These are phyloP conservation scores for Puccinia horiana DNA, from an alignment of 1,284 basidiomycete species.

Conservation along the genomic window DNA sequence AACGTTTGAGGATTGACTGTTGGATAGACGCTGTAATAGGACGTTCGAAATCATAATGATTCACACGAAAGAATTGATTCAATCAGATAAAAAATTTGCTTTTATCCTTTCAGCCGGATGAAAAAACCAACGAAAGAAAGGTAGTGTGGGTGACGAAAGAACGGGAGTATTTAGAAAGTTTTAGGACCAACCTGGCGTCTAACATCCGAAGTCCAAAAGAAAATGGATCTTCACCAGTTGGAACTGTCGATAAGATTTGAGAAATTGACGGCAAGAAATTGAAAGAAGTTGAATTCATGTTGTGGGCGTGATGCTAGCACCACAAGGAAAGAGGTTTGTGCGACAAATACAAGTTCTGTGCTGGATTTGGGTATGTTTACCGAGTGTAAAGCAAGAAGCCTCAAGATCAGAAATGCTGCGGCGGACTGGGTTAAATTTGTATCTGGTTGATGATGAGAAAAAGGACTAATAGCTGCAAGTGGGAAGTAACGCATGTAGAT, in stretches of 20 bases:
- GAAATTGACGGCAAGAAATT: slow-evolving; percentile 34
- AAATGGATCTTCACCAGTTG: slow-evolving; percentile 32
- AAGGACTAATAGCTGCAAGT: slow-evolving; percentile 3
- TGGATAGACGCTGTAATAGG: slow-evolving; percentile 36
- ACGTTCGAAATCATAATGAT: not conserved
- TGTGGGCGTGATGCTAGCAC: slow-evolving; percentile 12
- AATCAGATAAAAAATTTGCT: not conserved
- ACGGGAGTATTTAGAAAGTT: not conserved
- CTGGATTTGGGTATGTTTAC: not conserved
- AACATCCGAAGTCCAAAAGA: slow-evolving; percentile 35
- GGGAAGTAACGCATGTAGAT: not conserved
- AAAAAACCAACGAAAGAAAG: not conserved
- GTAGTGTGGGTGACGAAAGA: not conserved
- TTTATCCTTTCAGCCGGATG: not conserved
- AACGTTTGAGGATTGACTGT: slow-evolving; percentile 30
- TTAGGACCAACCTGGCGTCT: slow-evolving; percentile 34
- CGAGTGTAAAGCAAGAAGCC: not conserved
- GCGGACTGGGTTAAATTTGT: not conserved
- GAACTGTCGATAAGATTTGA: slow-evolving; percentile 23
- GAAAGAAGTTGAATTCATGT: slow-evolving; percentile 36
- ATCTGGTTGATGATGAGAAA: not conserved
- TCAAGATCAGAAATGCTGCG: not conserved
- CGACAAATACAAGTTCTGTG: slow-evolving; percentile 11
- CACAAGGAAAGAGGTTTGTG: not conserved
- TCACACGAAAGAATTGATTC: not conserved